phyloP scores from a whole-genome alignment of 768 basidiomycete genomes.

The Hygrophorus pudorinus region DNA sequence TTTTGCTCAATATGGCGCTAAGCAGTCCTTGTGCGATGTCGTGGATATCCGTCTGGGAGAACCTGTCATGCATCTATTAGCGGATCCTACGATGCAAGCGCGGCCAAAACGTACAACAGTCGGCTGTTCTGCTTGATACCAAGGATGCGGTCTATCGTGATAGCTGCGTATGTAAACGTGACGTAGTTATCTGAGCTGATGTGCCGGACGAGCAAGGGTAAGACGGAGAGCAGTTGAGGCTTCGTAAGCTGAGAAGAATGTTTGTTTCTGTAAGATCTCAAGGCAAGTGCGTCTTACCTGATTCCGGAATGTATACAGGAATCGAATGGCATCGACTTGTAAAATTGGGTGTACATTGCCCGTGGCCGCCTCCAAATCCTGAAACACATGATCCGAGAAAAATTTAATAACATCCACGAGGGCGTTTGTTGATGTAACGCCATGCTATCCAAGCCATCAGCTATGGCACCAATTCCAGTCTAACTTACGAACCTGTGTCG shows the following conservation, averaged over 20 bases:
- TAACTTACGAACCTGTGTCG: slow-evolving; percentile 49
- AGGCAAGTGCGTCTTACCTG: slow-evolving; percentile 34
- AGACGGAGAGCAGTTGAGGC: slow-evolving; percentile 82
- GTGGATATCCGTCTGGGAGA: slow-evolving; percentile 79
- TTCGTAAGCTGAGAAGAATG: slow-evolving; percentile 63
- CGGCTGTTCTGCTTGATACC: slow-evolving; percentile 76
- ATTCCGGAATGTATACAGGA: slow-evolving; percentile 90
- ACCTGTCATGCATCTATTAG: slow-evolving; percentile 36
- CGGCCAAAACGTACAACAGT: slow-evolving; percentile 48
- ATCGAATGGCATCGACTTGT: slow-evolving; percentile 94
- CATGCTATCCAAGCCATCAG: slow-evolving; percentile 43
- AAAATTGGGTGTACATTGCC: slow-evolving; percentile 78
- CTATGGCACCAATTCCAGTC: too few species aligned
- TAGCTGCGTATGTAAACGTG: slow-evolving; percentile 91
- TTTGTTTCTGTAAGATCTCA: too few species aligned
- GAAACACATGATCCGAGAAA: slow-evolving; percentile 85
- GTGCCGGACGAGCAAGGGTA: slow-evolving; percentile 79
- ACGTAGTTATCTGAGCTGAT: slow-evolving; percentile 82
- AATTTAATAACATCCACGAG: slow-evolving; percentile 92
- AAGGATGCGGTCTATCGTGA: slow-evolving; percentile 93
- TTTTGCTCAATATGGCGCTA: slow-evolving; percentile 63
- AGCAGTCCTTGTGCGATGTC: slow-evolving; percentile 71
- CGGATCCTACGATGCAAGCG: neutral
- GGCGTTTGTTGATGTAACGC: slow-evolving; percentile 88
- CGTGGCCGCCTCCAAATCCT: slow-evolving; percentile 66